Percentiles rank a stretch among this genome's conserved stretches.
These are phyloP conservation scores for peach (Prunus persica) DNA, from an alignment of 306 rosid genomes.

Conservation along the genomic window DNA sequence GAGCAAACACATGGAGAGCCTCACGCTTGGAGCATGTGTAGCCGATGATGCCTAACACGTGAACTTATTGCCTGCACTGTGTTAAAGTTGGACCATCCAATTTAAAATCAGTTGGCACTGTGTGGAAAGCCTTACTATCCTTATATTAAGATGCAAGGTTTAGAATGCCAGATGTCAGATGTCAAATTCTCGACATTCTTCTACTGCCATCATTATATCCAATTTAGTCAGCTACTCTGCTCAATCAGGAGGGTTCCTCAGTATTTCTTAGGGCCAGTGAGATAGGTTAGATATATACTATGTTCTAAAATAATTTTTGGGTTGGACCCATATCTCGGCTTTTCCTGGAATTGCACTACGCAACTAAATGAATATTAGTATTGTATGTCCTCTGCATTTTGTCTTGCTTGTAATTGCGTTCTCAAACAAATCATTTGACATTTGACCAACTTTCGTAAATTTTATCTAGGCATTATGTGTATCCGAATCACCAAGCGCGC, in stretches of 20 bases:
- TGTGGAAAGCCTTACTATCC: not conserved
- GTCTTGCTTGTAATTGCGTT: not conserved
- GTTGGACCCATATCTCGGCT: not conserved
- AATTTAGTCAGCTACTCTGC: not conserved
- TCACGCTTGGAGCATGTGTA: not conserved
- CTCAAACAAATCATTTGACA: conserved; percentile 6
- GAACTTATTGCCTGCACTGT: not conserved
- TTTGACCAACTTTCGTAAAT: not conserved
- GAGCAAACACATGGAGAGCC: not conserved
- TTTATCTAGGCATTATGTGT: conserved; percentile 72
- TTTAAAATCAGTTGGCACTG: not conserved
- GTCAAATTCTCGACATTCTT: not conserved
- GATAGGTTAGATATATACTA: not conserved
- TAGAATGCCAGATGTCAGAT: not conserved
- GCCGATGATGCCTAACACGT: not conserved
- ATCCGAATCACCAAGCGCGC: conserved; percentile 31
- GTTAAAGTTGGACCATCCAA: not conserved
- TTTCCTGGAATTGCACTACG: not conserved
- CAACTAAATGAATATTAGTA: not conserved
- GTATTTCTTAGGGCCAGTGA: not conserved
- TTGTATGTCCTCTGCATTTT: not conserved
- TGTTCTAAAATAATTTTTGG: not conserved
- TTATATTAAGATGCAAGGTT: not conserved
- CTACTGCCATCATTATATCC: not conserved
- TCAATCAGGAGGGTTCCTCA: not conserved